Evolutionary conservation across 805 yeast genomes (phyloP).

Genomic region (Metschnikowia noctiluminum): DNA sequence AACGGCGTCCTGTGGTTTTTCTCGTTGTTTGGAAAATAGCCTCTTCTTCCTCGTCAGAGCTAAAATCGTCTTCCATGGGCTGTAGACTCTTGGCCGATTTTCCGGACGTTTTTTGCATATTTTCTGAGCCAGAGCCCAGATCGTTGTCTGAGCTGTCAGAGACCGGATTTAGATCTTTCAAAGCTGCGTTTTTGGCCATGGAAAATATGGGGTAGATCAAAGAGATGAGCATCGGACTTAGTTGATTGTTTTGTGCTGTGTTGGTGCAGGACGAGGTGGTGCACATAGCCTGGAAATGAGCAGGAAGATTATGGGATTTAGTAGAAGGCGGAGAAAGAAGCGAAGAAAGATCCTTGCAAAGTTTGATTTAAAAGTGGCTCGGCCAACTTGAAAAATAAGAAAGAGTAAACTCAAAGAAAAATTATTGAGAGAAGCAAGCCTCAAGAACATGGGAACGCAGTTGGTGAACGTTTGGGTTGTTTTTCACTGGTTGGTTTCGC

Average conservation of each 20-base stretch:
- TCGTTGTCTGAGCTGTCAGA: conserved; percentile 7
- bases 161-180: conserved; percentile 7
- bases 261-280: conserved; percentile 1
- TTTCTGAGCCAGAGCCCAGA: not conserved
- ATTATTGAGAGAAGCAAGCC: too few species aligned
- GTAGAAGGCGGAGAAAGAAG: too few species aligned
- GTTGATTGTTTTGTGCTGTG: not conserved
- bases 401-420: too few species aligned
- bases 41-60: conserved; percentile 15
- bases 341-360: too few species aligned
- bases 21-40: conserved; percentile 14
- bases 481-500: too few species aligned
- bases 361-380: too few species aligned
- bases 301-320: too few species aligned
- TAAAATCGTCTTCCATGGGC: conserved; percentile 14
- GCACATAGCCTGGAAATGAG: too few species aligned
- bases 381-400: too few species aligned
- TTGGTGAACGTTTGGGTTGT: too few species aligned
- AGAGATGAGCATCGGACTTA: conserved; percentile 9
- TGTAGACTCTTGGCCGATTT: not conserved
- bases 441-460: too few species aligned
- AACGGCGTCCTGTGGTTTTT: not conserved
- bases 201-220: not conserved
- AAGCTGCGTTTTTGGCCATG: conserved; percentile 11
- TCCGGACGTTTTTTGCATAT: not conserved